A percentile compares a stretch with the other conserved stretches of the same genome.
Conservation (phyloP, 192 early-diverging fungal genomes). For the Coemansia sp. region DNA sequence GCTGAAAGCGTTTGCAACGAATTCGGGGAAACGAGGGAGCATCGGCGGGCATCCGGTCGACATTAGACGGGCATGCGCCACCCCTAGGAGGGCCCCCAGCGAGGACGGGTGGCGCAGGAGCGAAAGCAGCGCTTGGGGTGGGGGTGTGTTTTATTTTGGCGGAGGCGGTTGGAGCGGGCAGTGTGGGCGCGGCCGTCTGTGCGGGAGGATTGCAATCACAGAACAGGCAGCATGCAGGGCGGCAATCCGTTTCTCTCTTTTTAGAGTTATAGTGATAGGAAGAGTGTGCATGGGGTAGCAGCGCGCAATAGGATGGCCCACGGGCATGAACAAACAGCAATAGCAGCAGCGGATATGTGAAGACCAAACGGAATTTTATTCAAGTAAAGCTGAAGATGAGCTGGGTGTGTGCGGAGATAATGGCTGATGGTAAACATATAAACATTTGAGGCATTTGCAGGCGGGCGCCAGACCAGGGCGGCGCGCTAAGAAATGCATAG, state of each 20-base stretch:
- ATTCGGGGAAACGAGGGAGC: neutral
- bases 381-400: neutral
- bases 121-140: too few relatives aligned
- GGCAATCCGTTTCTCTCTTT: neutral
- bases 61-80: neutral
- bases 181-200: neutral
- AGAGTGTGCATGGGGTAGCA: conserved; percentile 17
- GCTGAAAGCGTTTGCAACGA: neutral
- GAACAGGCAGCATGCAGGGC: neutral
- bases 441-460: conserved; percentile 4
- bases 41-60: neutral
- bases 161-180: too few relatives aligned
- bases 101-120: neutral
- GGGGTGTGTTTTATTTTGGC: neutral
- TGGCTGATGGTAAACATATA: conserved; percentile 9
- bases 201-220: neutral
- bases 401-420: neutral
- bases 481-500: neutral
- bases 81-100: neutral
- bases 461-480: neutral
- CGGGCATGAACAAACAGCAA: neutral
- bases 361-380: neutral
- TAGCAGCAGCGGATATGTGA: neutral
- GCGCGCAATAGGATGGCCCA: neutral
- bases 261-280: conserved; percentile 5